Percentiles rank a stretch among this genome's conserved stretches.
phyloP scores from a whole-genome alignment of 768 basidiomycete genomes.

The Mycena venus region DNA sequence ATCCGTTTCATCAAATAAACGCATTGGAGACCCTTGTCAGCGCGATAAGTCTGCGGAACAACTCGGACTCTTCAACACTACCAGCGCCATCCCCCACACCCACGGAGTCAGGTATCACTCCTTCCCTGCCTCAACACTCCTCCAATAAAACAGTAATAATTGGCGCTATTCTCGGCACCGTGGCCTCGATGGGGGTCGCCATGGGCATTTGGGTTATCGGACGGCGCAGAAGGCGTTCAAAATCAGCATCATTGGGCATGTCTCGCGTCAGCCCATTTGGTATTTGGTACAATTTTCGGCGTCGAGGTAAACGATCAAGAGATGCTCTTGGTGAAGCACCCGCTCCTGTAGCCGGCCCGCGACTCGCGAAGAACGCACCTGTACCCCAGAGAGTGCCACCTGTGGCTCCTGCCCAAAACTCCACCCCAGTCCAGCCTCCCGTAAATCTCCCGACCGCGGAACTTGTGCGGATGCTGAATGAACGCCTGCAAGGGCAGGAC shows the following conservation, averaged over 20 bases:
- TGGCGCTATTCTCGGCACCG: not conserved
- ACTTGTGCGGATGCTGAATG: slow-evolving; percentile 13
- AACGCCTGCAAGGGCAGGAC: slow-evolving; percentile 2
- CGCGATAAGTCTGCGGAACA: not conserved
- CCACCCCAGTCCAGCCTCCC: not conserved
- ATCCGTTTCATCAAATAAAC: not conserved
- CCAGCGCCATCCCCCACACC: not conserved
- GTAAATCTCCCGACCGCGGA: not conserved
- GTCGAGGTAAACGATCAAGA: too few relatives aligned
- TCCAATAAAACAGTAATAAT: not conserved
- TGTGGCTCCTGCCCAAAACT: not conserved
- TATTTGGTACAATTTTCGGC: too few relatives aligned
- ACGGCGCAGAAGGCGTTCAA: too few relatives aligned
- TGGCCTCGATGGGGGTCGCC: not conserved
- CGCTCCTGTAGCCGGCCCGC: too few relatives aligned
- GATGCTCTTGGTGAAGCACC: too few relatives aligned
- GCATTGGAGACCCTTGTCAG: not conserved
- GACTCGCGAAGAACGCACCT: not conserved
- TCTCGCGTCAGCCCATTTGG: too few relatives aligned
- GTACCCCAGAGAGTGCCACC: not conserved
- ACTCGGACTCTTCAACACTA: not conserved
- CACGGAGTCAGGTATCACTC: not conserved
- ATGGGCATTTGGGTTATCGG: too few relatives aligned
- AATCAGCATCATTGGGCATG: too few relatives aligned
- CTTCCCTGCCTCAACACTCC: not conserved